Conservation (phyloP, 371 early-diverging fungal species). For the Cokeromyces recurvatus region DNA sequence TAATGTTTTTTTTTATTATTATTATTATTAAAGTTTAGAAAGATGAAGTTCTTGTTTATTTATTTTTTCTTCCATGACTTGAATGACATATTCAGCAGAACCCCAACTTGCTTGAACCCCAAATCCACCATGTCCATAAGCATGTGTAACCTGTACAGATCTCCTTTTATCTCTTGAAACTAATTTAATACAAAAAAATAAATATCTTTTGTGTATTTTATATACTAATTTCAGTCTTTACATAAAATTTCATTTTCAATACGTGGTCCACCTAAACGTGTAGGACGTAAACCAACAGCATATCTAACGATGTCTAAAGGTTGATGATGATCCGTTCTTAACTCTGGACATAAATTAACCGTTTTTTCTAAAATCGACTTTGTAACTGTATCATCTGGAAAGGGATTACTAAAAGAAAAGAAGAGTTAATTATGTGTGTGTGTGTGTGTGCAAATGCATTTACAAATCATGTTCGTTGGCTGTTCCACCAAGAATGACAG, state of each 20-base stretch:
- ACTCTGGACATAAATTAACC: slow-evolving; percentile 21
- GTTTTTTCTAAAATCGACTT: slow-evolving; percentile 18
- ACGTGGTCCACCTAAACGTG: slow-evolving; percentile 61
- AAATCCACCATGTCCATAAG: slow-evolving; percentile 81
- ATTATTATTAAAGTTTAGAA: slow-evolving; percentile 1
- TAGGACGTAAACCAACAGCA: slow-evolving; percentile 69
- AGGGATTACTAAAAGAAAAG: slow-evolving; percentile 19
- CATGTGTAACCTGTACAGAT: slow-evolving; percentile 55
- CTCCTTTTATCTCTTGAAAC: background rate
- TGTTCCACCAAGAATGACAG: slow-evolving; percentile 76
- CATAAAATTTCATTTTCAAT: slow-evolving; percentile 56
- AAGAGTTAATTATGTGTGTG: no score
- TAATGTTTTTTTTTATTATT: background rate
- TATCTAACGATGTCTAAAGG: slow-evolving; percentile 53
- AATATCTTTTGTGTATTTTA: no score
- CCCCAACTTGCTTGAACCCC: slow-evolving; percentile 78
- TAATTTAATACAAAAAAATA: no score
- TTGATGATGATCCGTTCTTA: slow-evolving; percentile 22
- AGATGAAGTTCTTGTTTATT: background rate
- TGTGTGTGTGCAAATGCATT: no score
- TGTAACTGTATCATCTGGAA: slow-evolving; percentile 15
- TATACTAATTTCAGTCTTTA: no score
- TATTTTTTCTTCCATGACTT: slow-evolving; percentile 33
- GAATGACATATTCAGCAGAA: slow-evolving; percentile 46
- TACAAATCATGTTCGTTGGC: slow-evolving; percentile 59